Conservation (phyloP, 192 early-diverging fungal species). For the Funneliformis mosseae region DNA sequence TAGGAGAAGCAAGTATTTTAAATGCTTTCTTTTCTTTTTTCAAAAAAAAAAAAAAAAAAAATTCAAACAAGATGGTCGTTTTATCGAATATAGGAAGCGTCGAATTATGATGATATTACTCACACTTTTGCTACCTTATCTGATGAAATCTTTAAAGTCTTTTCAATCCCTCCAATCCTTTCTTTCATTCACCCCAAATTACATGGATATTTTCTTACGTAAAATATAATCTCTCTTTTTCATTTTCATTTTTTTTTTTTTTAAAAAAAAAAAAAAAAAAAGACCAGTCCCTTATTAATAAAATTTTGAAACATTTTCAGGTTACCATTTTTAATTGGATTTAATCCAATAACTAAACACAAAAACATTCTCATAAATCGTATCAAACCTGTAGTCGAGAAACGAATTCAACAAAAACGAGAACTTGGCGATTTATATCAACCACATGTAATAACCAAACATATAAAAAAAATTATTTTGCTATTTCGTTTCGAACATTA, state of each 20-base stretch:
- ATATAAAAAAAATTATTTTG: too few relatives aligned
- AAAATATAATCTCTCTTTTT: neutral
- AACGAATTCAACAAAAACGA: neutral
- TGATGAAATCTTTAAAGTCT: neutral
- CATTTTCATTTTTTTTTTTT: too few relatives aligned
- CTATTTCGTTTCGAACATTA: too few relatives aligned
- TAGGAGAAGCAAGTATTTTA: too few relatives aligned
- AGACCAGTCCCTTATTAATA: neutral
- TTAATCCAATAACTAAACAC: neutral
- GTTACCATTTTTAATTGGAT: neutral
- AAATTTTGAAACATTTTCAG: neutral
- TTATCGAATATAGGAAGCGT: neutral
- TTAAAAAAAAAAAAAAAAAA: neutral
- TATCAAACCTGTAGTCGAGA: neutral
- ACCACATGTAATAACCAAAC: neutral
- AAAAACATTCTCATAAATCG: slow-evolving; percentile 5
- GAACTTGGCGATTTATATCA: neutral
- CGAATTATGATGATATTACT: neutral
- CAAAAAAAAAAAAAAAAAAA: too few relatives aligned
- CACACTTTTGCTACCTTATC: neutral
- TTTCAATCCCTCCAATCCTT: neutral
- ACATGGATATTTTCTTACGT: neutral
- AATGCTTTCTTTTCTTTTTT: too few relatives aligned
- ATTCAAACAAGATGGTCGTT: too few relatives aligned
- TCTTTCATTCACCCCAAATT: neutral